Conservation (phyloP, 176 grass and related monocot species). For the Triticum dicoccoides region DNA sequence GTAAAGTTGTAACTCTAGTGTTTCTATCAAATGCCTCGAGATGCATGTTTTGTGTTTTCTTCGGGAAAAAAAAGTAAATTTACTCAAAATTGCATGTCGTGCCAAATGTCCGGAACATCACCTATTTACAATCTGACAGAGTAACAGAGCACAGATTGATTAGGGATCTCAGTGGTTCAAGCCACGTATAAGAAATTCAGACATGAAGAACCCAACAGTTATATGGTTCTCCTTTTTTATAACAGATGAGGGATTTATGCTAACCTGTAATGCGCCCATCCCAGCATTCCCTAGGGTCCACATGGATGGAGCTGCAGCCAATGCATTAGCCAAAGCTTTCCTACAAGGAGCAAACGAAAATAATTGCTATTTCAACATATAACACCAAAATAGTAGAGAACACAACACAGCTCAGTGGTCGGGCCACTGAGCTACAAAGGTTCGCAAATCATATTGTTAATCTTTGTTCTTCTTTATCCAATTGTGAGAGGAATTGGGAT, state of each 20-base stretch:
- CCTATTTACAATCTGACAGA: background rate
- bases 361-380: constrained; percentile 5
- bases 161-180: background rate
- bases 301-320: constrained; percentile 94
- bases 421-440: too few species aligned
- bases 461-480: too few species aligned
- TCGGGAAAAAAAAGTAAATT: background rate
- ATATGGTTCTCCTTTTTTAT: background rate
- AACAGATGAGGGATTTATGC: constrained; percentile 8
- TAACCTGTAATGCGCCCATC: constrained; percentile 94
- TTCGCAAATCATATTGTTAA: too few species aligned
- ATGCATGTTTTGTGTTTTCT: background rate
- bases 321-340: constrained; percentile 97
- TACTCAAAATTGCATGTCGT: background rate
- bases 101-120: background rate
- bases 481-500: too few species aligned
- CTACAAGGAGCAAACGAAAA: constrained; percentile 47
- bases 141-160: background rate
- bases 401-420: background rate
- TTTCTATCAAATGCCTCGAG: background rate
- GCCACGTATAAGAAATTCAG: background rate
- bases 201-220: background rate
- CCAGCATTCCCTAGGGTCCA: constrained; percentile 96
- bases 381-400: background rate
- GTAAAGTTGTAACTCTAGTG: background rate